Conservation (phyloP, 73 alveolate genomes). For the Paramecium sonneborni region DNA sequence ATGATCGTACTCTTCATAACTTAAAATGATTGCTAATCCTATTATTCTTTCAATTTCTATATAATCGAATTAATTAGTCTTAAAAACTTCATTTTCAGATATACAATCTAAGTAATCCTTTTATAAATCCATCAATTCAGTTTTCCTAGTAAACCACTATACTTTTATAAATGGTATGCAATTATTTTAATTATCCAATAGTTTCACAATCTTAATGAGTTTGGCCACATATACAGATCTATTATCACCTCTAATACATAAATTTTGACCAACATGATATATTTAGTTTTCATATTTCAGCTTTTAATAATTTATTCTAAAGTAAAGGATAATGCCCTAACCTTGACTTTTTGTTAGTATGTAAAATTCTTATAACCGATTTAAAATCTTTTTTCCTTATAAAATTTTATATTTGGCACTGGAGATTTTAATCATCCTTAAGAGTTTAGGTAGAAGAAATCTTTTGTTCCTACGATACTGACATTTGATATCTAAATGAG, state of each 20-base stretch:
- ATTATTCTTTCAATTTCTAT: conserved; percentile 17
- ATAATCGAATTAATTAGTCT: conserved; percentile 9
- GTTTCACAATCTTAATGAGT: conserved; percentile 8
- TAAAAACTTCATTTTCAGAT: conserved; percentile 47
- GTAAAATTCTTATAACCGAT: not conserved
- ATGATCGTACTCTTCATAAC: conserved; percentile 23
- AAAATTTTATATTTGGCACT: not conserved
- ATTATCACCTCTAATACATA: not conserved
- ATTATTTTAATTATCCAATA: conserved; percentile 5
- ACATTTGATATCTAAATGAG: not conserved
- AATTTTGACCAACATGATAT: conserved; percentile 37
- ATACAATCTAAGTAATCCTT: conserved; percentile 34
- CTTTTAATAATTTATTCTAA: conserved; percentile 2
- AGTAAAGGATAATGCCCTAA: not conserved
- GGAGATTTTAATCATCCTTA: not conserved
- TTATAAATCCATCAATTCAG: not conserved
- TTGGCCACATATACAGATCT: conserved; percentile 32
- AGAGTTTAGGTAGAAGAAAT: not conserved
- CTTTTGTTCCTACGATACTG: conserved; percentile 23
- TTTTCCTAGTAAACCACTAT: not conserved
- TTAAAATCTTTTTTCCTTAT: not conserved
- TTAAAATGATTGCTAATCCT: conserved; percentile 29
- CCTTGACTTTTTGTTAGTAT: not conserved
- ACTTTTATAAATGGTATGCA: conserved; percentile 37
- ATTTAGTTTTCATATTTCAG: not conserved